phyloP scores from a whole-genome alignment of 257 asterid genomes.

The Forsythia suspensa region DNA sequence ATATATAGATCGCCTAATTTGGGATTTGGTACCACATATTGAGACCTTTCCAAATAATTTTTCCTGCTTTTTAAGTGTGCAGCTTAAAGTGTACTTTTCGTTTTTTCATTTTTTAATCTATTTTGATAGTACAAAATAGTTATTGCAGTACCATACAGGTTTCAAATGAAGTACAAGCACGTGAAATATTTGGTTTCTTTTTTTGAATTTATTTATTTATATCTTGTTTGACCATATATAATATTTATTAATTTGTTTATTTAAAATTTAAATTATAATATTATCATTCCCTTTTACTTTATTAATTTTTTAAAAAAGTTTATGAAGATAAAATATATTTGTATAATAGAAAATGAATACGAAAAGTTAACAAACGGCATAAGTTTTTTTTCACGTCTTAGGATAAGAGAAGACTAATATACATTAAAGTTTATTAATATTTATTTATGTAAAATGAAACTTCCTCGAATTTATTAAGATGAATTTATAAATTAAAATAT shows the following conservation, averaged over 20 bases:
- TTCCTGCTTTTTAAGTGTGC: not conserved
- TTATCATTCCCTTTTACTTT: no score
- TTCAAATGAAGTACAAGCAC: slow-evolving; percentile 30
- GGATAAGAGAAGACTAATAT: no score
- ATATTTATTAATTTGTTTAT: not conserved
- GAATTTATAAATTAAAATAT: no score
- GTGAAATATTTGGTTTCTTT: slow-evolving; percentile 1
- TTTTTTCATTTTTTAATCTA: slow-evolving; percentile 7
- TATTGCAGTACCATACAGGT: slow-evolving; percentile 27
- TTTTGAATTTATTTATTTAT: not conserved
- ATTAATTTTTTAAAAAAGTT: no score
- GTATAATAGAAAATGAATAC: no score
- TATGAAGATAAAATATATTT: no score
- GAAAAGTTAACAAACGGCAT: no score
- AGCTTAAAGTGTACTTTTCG: not conserved
- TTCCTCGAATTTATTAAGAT: no score
- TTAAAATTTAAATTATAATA: no score
- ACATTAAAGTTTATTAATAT: no score
- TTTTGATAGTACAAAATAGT: slow-evolving; percentile 34
- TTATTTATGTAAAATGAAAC: no score
- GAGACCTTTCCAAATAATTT: slow-evolving; percentile 15
- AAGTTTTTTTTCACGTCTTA: no score
- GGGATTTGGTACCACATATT: slow-evolving; percentile 16
- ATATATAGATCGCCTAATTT: not conserved
- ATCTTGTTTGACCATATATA: not conserved